These are phyloP conservation scores for Cladosporium sp. DNA, from an alignment of 2,329 filamentous ascomycete species.

Conservation along the genomic window DNA sequence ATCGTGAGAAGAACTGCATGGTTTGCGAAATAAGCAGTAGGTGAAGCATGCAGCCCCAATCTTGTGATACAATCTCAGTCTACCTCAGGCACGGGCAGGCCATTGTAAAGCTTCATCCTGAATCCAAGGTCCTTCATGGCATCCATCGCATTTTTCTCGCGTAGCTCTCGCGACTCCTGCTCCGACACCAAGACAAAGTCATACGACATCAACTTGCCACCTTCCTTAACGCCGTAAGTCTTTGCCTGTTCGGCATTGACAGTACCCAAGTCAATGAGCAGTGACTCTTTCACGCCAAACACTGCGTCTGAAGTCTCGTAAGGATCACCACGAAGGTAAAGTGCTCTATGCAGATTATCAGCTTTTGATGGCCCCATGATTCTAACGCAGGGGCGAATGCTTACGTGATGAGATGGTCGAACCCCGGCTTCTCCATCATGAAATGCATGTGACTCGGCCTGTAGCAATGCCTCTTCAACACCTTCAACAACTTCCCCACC, in stretches of 20 bases:
- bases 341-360: slow-evolving; percentile 56
- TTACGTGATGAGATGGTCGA: slow-evolving; percentile 80
- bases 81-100: slow-evolving; percentile 73
- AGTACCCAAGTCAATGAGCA: slow-evolving; percentile 66
- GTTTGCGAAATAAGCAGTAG: background rate
- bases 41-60: background rate
- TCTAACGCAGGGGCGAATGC: slow-evolving; percentile 40
- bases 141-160: slow-evolving; percentile 66
- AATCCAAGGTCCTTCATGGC: slow-evolving; percentile 68
- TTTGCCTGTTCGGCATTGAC: slow-evolving; percentile 55
- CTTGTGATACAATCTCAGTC: slow-evolving; percentile 44
- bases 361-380: background rate
- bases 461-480: slow-evolving; percentile 73
- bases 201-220: slow-evolving; percentile 57
- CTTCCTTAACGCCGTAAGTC: slow-evolving; percentile 66
- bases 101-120: slow-evolving; percentile 73
- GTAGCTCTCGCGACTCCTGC: slow-evolving; percentile 66
- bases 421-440: slow-evolving; percentile 80
- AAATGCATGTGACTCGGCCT: slow-evolving; percentile 82
- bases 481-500: slow-evolving; percentile 69
- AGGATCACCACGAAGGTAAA: slow-evolving; percentile 76
- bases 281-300: slow-evolving; percentile 81
- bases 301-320: slow-evolving; percentile 84
- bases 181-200: slow-evolving; percentile 78
- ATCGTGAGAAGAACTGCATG: background rate